Evolutionary conservation across 371 early-diverging fungal genomes (phyloP), one percentile per base, ranked within the genome.

Genomic region (Mortierella sp.): DNA sequence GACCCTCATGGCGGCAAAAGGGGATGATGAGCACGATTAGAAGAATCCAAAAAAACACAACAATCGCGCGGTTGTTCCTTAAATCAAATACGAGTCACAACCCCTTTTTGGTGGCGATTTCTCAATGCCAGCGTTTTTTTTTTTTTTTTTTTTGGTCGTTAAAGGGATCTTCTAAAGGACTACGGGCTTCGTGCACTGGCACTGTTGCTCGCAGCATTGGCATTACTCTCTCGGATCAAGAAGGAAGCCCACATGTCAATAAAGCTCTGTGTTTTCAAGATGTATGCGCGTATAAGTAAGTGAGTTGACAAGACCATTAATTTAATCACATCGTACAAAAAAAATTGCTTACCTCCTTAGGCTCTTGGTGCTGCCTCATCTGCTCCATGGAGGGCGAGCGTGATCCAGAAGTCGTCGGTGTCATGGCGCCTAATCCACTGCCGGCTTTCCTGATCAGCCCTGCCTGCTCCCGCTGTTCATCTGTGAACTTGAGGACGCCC

Each of bases 381-480:
- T 76, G 78, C 55, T 76, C 78, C 78, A 76, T 70, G 6, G 78
- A 76, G 2, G 78, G 78, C 15, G 78, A 76, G 31, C 78, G 70
- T 4, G 78, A 76, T 32, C 78, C 78, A 49, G 70, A 70, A 12
- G 70, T 58, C 3, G 70, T 58, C 14, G 78, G 78, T 1, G 78
- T 76, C 78, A 76, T 65, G 41, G 66, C 58, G 7, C 78, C 78
- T 23, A 76, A 47, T 9, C 61, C 70, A 4, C 32, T 41, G 15
- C 59, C 56, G 12, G 87, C 85, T 66, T 81, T 86, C 51, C 94
- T 83, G 37, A 90, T 84, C 57, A 95, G 78, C 9, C 97, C 95
- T 31, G 95, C 91, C 63, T 90, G 89, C 62, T 90, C 89, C 61
- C 93, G 93, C 78, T 97, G 95, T 70, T 94, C 94, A 49, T 95